A percentile compares a stretch with the other conserved stretches of the same genome.
phyloP scores from a whole-genome alignment of 2,329 filamentous ascomycete species.

The Elsinoe arachidis region DNA sequence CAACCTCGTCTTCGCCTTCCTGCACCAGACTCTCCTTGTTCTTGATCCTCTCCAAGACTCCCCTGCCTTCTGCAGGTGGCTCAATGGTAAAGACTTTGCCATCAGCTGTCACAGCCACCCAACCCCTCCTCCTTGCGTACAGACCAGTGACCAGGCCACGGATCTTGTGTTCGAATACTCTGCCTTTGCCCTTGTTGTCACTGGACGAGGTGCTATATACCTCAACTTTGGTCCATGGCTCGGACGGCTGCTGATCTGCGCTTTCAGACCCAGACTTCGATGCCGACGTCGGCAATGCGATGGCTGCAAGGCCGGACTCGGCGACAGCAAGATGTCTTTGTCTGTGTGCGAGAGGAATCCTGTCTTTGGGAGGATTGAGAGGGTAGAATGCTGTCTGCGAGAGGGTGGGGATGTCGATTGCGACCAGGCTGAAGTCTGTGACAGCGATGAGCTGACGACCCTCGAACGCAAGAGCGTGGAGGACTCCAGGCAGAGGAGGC shows the following conservation, averaged over 20 bases:
- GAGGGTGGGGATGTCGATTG: conserved; percentile 80
- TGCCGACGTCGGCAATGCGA: not conserved
- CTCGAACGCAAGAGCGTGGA: conserved; percentile 57
- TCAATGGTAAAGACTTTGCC: not conserved
- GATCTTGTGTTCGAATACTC: not conserved
- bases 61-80: not conserved
- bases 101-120: not conserved
- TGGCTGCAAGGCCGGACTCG: not conserved
- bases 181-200: not conserved
- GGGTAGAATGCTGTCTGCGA: conserved; percentile 59
- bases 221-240: conserved; percentile 22
- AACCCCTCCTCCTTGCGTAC: not conserved
- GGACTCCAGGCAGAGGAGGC: conserved; percentile 45
- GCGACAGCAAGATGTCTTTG: conserved; percentile 36
- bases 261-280: not conserved
- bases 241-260: conserved; percentile 17
- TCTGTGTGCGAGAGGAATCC: conserved; percentile 58
- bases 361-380: conserved; percentile 37
- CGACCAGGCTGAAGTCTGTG: conserved; percentile 60
- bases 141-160: conserved; percentile 1
- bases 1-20: not conserved
- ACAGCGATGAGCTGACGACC: conserved; percentile 67
- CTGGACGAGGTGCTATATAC: not conserved
- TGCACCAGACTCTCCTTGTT: not conserved
- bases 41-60: not conserved